Evolutionary conservation across 2,329 filamentous ascomycete genomes (phyloP).

Genomic region (Lomentospora prolificans): DNA sequence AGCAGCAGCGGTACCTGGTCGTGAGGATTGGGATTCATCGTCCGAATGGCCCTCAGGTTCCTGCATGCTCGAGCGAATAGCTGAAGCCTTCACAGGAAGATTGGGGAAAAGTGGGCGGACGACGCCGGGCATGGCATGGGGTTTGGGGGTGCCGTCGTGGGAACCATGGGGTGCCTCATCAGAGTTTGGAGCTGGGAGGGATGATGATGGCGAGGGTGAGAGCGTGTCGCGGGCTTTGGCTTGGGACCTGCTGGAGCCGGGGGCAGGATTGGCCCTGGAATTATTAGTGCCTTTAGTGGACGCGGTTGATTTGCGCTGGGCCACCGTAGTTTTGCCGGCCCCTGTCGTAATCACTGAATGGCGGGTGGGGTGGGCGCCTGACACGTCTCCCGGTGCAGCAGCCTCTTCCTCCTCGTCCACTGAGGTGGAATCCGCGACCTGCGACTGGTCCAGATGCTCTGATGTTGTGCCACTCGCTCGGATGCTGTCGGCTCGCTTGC

Average conservation of each 20-base stretch:
- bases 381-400: not conserved
- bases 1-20: not conserved
- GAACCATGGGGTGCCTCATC: constrained; percentile 15
- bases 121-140: constrained; percentile 27
- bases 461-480: not conserved
- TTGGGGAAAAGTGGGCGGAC: constrained; percentile 24
- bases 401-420: not conserved
- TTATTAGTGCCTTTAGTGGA: constrained; percentile 2
- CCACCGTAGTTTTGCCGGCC: constrained; percentile 8
- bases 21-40: constrained; percentile 1
- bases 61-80: constrained; percentile 6
- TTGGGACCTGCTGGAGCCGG: constrained; percentile 3
- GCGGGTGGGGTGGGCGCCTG: not conserved
- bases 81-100: constrained; percentile 13
- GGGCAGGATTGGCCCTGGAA: constrained; percentile 6
- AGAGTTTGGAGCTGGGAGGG: not conserved
- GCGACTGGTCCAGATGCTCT: constrained; percentile 1
- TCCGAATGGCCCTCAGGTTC: constrained; percentile 7
- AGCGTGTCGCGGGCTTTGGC: constrained; percentile 5
- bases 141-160: constrained; percentile 11
- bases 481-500: not conserved
- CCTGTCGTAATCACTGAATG: constrained; percentile 7
- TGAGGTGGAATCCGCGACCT: not conserved
- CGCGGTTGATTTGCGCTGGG: constrained; percentile 8
- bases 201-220: constrained; percentile 2